Evolutionary conservation across 306 rosid genomes (phyloP), one percentile per base, ranked within the genome.

Genomic region (peach (Prunus persica)): DNA sequence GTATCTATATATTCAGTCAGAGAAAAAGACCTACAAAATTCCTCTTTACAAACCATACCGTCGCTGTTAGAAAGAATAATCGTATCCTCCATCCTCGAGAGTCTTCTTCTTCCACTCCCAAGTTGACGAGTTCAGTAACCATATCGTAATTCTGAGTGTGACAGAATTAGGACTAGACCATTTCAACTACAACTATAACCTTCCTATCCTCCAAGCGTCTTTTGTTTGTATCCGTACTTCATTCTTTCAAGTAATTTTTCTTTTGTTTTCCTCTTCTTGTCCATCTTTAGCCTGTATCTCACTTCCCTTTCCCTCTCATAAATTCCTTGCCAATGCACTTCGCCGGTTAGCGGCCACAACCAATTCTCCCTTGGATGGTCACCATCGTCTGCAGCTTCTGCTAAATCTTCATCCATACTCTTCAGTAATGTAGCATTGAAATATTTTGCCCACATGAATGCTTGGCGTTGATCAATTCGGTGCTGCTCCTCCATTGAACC

Each of bases 321-420:
- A 76, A 90, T 79, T 64, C 99, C 97, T 83, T 88, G 93, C 97
- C 99, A 95, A 81, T 92, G 93, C 57, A 95, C 96, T 85, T 95
- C 99, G 51, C 97, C 97, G 8, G 96, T 92, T 81, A 88, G 78
- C 41, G 97, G 97, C 97, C 99, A 95, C 84, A 95, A 38, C 99
- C 97, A 93, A 80, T 30, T 73, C 41, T 88, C 82, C 60, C 83
- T 86, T 11, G 92, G 91, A 80, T 86, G 73, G 74, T 91, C 97
- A 65, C 88, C 96, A 38, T 95, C 99, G 72, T 95, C 99, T 22
- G 96, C 92, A 11, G 96, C 97, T 87, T 95, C 99, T 0, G 97
- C 99, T 72, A 92, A 82, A 84, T 95, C 97, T 79, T 90, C 97
- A 76, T 95, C 99, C 97, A 95, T 95, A 71, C 87, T 95, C 82